Conservation (phyloP, 257 asterid genomes). For the Solanum medicagineum region DNA sequence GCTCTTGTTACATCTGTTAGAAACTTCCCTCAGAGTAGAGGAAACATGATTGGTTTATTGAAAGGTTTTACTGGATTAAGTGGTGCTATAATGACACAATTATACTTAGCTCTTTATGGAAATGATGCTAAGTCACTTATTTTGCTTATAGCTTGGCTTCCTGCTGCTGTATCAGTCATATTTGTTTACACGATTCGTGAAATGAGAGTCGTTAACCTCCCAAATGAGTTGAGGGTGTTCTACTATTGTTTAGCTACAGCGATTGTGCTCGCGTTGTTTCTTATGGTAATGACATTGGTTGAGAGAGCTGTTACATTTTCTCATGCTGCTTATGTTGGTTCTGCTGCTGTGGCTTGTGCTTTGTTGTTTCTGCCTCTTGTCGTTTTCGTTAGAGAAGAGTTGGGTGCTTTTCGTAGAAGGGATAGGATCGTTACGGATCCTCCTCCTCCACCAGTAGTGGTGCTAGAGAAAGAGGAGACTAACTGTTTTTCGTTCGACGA, state of each 20-base stretch:
- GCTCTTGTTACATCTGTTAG: conserved; percentile 71
- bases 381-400: conserved; percentile 49
- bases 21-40: conserved; percentile 67
- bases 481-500: conserved; percentile 9
- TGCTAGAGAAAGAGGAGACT: neutral
- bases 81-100: conserved; percentile 72
- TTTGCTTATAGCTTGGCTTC: conserved; percentile 83
- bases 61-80: conserved; percentile 79
- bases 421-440: neutral
- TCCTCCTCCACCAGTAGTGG: neutral
- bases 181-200: conserved; percentile 75
- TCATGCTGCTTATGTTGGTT: conserved; percentile 47
- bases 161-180: conserved; percentile 68
- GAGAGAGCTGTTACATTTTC: conserved; percentile 33
- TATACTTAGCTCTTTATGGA: conserved; percentile 66
- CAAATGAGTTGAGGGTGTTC: conserved; percentile 34
- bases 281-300: conserved; percentile 60
- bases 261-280: conserved; percentile 45
- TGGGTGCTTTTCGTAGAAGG: conserved; percentile 10
- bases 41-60: conserved; percentile 47
- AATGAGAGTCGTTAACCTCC: conserved; percentile 31
- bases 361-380: conserved; percentile 48
- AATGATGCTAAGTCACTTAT: conserved; percentile 60
- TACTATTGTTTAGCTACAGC: conserved; percentile 46
- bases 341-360: conserved; percentile 48